These are phyloP conservation scores for Cymodocea nodosa DNA, from an alignment of 116 monocot species.

Conservation along the genomic window DNA sequence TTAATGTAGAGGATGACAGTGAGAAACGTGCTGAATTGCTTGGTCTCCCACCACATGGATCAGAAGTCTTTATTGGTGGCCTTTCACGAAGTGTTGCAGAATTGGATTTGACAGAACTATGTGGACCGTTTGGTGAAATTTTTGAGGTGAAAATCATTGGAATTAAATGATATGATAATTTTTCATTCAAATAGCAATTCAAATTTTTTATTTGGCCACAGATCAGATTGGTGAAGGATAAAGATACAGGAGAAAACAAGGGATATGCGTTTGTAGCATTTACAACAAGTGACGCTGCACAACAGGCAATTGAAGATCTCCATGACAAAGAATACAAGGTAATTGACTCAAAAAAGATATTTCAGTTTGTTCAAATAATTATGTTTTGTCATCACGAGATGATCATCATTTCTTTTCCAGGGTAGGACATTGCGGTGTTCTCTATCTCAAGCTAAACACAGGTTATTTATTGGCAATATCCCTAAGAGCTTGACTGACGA, in stretches of 20 bases:
- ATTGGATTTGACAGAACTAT: conserved; percentile 71
- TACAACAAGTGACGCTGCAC: conserved; percentile 61
- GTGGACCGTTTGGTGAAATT: conserved; percentile 77
- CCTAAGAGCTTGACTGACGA: conserved; percentile 88
- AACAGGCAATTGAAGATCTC: conserved; percentile 73
- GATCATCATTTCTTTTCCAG: conserved; percentile 22
- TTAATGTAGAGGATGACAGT: conserved; percentile 42
- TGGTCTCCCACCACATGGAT: conserved; percentile 87
- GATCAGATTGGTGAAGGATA: conserved; percentile 77
- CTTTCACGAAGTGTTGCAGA: conserved; percentile 61
- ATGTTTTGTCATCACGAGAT: neutral
- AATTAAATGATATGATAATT: neutral
- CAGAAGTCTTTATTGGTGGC: conserved; percentile 93
- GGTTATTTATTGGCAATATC: conserved; percentile 91
- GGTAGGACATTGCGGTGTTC: conserved; percentile 91
- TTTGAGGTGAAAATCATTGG: conserved; percentile 43
- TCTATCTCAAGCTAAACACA: conserved; percentile 80
- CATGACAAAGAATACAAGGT: conserved; percentile 93
- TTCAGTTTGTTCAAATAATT: neutral
- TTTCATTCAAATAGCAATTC: neutral
- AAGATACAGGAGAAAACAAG: conserved; percentile 81
- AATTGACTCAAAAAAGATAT: neutral
- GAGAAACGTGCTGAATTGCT: conserved; percentile 66
- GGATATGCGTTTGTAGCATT: conserved; percentile 87
- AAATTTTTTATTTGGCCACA: conserved; percentile 11